Evolutionary conservation across 148 eudicot species (phyloP), one percentile per base, ranked within the genome.

Genomic region (Camellia sinensis): DNA sequence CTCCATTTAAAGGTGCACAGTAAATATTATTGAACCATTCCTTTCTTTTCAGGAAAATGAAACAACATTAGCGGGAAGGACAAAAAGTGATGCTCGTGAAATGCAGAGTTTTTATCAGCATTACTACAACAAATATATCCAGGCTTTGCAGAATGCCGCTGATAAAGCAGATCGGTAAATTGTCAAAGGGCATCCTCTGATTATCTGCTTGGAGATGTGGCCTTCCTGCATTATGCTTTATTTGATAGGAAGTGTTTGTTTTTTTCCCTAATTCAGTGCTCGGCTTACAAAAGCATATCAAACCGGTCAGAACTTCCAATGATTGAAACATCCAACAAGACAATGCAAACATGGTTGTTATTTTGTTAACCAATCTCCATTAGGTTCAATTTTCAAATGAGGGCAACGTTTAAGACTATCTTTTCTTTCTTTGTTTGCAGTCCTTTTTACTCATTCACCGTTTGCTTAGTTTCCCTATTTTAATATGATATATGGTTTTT

Each of bases 151-250:
- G 79, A 87, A 86, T 82, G 91, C 88, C 53, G 86, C 91, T 85
- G 92, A 91, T 84, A 88, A 88, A 91, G 94, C 91, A 65, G 92
- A 91, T 81, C 91, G 91, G 94, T 91, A 83, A 45, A 61, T 64
- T 44, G 41, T 74, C 69, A 56, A 19, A 50, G 6, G 15, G 67
- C 12, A n/a, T 41, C 50, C 4, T 43, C 46, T 21, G 46, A 57
- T 71, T 43, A 15, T 44, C 19, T 40, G 44, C 71, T 63, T 72
- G 45, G 52, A 7, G 61, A 60, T 73, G 56, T 40, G 60, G 57
- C 61, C 53, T 21, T 78, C 5, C 7, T 61, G 78, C 11, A 53
- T 19, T 63, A 45, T 7, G 15, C 60, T 56, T 56, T 64, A 43
- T n/a, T 37, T 84, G 78, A 62, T 77, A 17, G 50, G 80, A 78